Percentiles rank a stretch among this genome's conserved stretches.
Conservation (phyloP, 495 filamentous ascomycete genomes). For the Penicillium ochrochloron region DNA sequence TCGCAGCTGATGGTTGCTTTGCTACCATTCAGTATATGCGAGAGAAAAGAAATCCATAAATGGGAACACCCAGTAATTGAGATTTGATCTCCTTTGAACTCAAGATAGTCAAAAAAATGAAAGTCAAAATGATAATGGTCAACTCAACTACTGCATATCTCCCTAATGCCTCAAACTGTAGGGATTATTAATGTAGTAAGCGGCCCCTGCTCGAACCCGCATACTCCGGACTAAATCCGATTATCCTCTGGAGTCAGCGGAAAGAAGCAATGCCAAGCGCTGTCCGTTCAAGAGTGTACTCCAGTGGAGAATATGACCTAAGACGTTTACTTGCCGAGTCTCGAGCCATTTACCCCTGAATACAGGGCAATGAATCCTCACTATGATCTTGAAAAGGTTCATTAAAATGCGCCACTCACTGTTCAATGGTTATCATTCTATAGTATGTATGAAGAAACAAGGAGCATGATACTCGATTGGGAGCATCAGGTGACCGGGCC, state of each 20-base stretch:
- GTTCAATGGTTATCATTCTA: background rate
- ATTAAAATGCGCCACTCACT: background rate
- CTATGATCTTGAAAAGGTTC: background rate
- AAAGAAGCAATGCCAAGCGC: slow-evolving; percentile 31
- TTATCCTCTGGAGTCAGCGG: slow-evolving; percentile 3
- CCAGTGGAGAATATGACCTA: slow-evolving; percentile 2
- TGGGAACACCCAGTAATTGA: background rate
- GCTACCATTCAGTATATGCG: background rate
- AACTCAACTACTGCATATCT: background rate
- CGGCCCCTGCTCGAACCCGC: slow-evolving; percentile 4
- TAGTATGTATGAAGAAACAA: background rate
- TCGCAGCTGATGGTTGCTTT: background rate
- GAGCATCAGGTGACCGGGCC: slow-evolving; percentile 14
- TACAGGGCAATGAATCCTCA: background rate
- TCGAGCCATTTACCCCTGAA: slow-evolving; percentile 4
- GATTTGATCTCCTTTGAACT: background rate
- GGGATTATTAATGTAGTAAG: background rate
- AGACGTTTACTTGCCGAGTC: background rate
- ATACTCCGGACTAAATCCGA: background rate
- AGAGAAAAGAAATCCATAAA: background rate
- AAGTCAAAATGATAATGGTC: background rate
- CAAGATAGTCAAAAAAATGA: background rate
- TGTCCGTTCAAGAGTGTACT: slow-evolving; percentile 8
- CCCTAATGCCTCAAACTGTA: background rate
- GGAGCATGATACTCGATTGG: slow-evolving; percentile 26